Conservation (phyloP, 352 stramenopile genomes). For the Globisporangium alternatum region DNA sequence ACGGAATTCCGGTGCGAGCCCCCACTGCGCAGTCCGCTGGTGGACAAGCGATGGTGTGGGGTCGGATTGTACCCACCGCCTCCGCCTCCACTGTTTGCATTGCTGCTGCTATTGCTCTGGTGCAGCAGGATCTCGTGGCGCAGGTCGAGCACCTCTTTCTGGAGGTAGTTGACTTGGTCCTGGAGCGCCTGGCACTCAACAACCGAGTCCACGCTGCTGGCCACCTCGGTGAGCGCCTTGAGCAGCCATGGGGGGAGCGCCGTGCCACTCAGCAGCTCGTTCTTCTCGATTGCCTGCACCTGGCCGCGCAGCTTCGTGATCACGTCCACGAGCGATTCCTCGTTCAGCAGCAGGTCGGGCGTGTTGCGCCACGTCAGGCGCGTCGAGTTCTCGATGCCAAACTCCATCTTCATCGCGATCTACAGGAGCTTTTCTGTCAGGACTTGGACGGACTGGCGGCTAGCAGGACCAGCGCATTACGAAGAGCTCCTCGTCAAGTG, state of each 20-base stretch:
- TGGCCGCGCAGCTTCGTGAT: constrained; percentile 65
- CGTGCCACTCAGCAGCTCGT: constrained; percentile 70
- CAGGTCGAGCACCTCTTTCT: constrained; percentile 80
- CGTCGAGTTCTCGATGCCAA: constrained; percentile 37
- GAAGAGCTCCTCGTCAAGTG: neutral
- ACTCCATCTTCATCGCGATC: constrained; percentile 24
- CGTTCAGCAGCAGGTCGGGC: constrained; percentile 75
- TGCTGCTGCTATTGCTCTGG: constrained; percentile 32
- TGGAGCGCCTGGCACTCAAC: constrained; percentile 75
- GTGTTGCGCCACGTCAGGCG: constrained; percentile 59
- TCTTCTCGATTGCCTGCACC: constrained; percentile 69
- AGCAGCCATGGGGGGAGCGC: constrained; percentile 68
- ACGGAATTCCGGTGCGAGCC: constrained; percentile 9
- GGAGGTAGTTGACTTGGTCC: constrained; percentile 68
- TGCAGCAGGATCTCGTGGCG: constrained; percentile 73
- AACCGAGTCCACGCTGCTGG: constrained; percentile 74
- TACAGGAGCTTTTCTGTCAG: neutral
- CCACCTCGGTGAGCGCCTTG: constrained; percentile 72
- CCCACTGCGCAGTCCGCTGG: constrained; percentile 22
- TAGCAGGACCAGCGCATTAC: neutral
- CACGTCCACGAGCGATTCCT: constrained; percentile 74
- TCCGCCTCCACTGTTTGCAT: neutral
- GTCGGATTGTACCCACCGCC: constrained; percentile 38
- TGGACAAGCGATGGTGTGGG: constrained; percentile 57
- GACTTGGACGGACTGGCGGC: neutral